A percentile compares a stretch with the other conserved stretches of the same genome.
Conservation (phyloP, 257 asterid genomes). For the Dorcoceras hygrometricum region DNA sequence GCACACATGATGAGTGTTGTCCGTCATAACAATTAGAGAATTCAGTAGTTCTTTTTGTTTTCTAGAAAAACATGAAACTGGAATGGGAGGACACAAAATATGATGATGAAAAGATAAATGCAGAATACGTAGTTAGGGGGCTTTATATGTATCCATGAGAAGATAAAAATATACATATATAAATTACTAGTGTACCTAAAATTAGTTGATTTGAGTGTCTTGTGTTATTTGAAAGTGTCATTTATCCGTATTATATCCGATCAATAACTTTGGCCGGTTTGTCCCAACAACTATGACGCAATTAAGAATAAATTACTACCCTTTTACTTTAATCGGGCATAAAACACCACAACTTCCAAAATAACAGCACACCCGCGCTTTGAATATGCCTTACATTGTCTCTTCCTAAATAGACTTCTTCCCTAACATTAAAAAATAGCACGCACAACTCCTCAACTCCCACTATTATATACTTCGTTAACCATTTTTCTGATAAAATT, state of each 20-base stretch:
- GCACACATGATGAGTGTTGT: too few species aligned
- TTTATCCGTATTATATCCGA: neutral
- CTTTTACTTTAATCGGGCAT: constrained; percentile 27
- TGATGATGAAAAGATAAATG: too few species aligned
- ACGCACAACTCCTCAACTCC: constrained; percentile 22
- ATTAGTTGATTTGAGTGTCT: too few species aligned
- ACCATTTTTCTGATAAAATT: constrained; percentile 29
- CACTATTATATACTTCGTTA: constrained; percentile 26
- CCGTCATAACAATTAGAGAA: too few species aligned
- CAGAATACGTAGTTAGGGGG: too few species aligned
- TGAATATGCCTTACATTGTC: constrained; percentile 56
- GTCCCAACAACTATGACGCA: constrained; percentile 43
- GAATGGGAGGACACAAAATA: too few species aligned
- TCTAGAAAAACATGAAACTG: too few species aligned
- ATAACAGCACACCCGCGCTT: constrained; percentile 50
- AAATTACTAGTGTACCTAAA: too few species aligned
- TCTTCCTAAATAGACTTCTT: constrained; percentile 31
- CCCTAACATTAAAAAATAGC: constrained; percentile 33
- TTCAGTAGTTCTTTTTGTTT: too few species aligned
- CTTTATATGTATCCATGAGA: too few species aligned
- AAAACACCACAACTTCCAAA: constrained; percentile 66
- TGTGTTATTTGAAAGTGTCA: too few species aligned
- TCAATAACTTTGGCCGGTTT: constrained; percentile 12
- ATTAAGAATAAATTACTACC: constrained; percentile 19
- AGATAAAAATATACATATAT: too few species aligned